phyloP scores from a whole-genome alignment of 352 stramenopile genomes.

The Globisporangium cederbergense region DNA sequence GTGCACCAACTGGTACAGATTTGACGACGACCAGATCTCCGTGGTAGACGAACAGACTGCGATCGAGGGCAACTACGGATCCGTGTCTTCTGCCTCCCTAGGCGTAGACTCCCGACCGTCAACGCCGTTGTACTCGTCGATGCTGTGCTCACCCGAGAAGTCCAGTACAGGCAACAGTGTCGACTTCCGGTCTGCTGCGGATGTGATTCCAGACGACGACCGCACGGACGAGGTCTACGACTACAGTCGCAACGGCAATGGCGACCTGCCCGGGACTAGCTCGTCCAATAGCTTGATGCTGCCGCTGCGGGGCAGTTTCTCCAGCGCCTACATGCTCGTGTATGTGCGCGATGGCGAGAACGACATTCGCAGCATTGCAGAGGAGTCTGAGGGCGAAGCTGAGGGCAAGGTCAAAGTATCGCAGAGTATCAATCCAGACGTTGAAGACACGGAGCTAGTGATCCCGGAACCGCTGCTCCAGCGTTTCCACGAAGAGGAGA shows the following conservation, averaged over 20 bases:
- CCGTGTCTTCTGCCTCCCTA: conserved; percentile 12
- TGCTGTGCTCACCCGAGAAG: conserved; percentile 47
- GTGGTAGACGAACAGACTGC: conserved; percentile 63
- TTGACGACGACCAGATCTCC: conserved; percentile 86
- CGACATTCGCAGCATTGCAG: conserved; percentile 51
- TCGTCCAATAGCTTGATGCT: conserved; percentile 41
- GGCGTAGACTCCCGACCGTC: conserved; percentile 21
- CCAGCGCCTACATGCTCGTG: conserved; percentile 88
- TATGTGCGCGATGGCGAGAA: conserved; percentile 80
- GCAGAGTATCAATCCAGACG: not conserved
- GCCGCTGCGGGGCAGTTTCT: conserved; percentile 62
- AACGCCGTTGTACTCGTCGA: conserved; percentile 53
- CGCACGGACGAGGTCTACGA: conserved; percentile 38
- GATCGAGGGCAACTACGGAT: conserved; percentile 81
- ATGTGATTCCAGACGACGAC: conserved; percentile 26
- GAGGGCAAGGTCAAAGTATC: not conserved
- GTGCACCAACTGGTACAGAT: conserved; percentile 75
- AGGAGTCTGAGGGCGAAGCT: conserved; percentile 16
- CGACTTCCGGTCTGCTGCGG: conserved; percentile 37
- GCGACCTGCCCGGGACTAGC: conserved; percentile 13
- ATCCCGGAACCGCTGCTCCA: conserved; percentile 55
- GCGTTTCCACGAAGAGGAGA: conserved; percentile 81
- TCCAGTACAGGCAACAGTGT: conserved; percentile 22
- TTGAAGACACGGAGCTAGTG: conserved; percentile 20
- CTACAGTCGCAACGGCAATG: conserved; percentile 29